Evolutionary conservation across 2,329 filamentous ascomycete species (phyloP), one percentile per base, ranked within the genome.

Genomic region (Cercospora zeina): DNA sequence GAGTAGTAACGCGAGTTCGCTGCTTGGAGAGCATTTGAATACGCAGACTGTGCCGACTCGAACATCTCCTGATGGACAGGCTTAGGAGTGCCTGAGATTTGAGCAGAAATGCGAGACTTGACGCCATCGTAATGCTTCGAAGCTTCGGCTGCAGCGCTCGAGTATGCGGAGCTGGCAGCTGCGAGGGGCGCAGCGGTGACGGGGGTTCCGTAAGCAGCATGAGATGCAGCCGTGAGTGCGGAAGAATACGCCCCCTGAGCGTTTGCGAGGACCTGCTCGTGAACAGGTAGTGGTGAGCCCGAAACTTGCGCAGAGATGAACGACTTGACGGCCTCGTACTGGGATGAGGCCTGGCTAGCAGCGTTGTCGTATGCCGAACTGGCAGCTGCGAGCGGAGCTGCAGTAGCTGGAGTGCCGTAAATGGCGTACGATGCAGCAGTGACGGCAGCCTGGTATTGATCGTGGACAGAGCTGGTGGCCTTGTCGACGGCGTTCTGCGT

Each of bases 121-220:
- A 88, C 89, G 16, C 85, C 85, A 0, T 82, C 82, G 67, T 90
- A 90, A 59, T 88, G 86, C 47, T 85, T 81, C 14, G 85, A 85
- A 4, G 89, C 89, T 37, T 82, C 79, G 47, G 82, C 83, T 7
- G 89, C 76, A 21, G 89, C 89, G 24, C 83, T 82, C 4, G 82
- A 83, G 73, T 90, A 91, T 8, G 83, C 84, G 8, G 77, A 77
- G 65, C 71, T 76, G 5, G 81, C 81, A 61, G 82, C 59, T 13
- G 85, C 83, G 14, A 93, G 80, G 60, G 84, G 84, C 33, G 87
- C 86, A 0, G 89, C 84, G 0, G 90, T 91, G 66, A 92, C 84
- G 0, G 88, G 86, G 56, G 83, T 84, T 31, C 87, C 82, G 65
- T 83, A 85, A 62, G 85, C 80, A n/a, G 80, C 80, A 61, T 83